Percentiles rank a stretch among this genome's conserved stretches.
Conservation (phyloP, 495 filamentous ascomycete species). For the Penicillium simplicissimum region DNA sequence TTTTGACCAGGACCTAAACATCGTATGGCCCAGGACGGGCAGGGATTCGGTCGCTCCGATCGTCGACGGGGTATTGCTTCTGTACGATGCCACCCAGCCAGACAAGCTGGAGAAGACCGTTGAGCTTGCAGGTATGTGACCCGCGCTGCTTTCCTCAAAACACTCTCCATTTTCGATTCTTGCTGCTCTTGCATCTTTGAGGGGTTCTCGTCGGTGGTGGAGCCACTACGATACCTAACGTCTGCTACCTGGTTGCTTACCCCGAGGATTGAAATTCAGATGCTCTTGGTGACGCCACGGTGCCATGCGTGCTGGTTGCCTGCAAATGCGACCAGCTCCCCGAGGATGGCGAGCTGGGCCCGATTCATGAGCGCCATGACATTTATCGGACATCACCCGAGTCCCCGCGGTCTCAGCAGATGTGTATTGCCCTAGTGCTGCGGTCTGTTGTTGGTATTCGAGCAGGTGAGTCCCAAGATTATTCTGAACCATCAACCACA, state of each 20-base stretch:
- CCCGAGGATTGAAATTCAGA: conserved; percentile 46
- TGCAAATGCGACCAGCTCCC: conserved; percentile 80
- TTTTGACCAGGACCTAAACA: conserved; percentile 53
- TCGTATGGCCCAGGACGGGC: conserved; percentile 78
- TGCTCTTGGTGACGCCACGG: conserved; percentile 61
- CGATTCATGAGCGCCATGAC: conserved; percentile 59
- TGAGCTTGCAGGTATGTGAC: conserved; percentile 54
- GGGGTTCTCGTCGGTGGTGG: not conserved
- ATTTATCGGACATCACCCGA: conserved; percentile 71
- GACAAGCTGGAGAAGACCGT: conserved; percentile 67
- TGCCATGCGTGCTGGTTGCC: conserved; percentile 77
- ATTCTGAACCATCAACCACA: not conserved
- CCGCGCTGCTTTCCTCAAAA: not conserved
- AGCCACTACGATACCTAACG: not conserved
- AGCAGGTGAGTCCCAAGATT: conserved; percentile 58
- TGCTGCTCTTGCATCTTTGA: not conserved
- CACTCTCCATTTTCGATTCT: not conserved
- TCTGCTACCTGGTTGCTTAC: not conserved
- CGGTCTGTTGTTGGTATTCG: conserved; percentile 62
- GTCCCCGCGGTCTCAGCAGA: conserved; percentile 70
- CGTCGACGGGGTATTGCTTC: conserved; percentile 78
- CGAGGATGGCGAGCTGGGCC: conserved; percentile 46
- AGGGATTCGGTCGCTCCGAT: conserved; percentile 63
- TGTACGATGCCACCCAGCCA: conserved; percentile 82
- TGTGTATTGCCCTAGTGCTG: conserved; percentile 76